phyloP scores from a whole-genome alignment of 2,329 filamentous ascomycete genomes.

The Trichoderma sp. region DNA sequence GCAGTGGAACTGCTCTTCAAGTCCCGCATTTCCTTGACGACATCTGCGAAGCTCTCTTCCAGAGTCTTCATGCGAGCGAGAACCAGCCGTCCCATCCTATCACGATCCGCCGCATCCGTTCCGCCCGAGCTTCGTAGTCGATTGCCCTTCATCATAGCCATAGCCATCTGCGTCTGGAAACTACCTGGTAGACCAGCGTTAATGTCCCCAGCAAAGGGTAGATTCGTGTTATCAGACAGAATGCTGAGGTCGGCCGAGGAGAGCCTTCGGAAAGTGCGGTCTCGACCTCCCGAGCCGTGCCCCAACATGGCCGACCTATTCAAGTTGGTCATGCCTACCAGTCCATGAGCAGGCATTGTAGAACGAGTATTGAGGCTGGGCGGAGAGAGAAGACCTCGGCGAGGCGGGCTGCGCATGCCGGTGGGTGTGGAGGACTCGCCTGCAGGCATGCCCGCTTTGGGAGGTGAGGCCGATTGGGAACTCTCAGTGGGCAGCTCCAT shows the following conservation, averaged over 20 bases:
- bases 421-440: conserved; percentile 44
- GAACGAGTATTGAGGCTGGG: conserved; percentile 59
- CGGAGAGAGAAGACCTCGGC: conserved; percentile 46
- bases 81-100: conserved; percentile 78
- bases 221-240: conserved; percentile 67
- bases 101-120: conserved; percentile 51
- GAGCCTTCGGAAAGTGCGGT: conserved; percentile 46
- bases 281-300: conserved; percentile 51
- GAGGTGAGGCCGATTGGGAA: conserved; percentile 50
- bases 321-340: conserved; percentile 41
- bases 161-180: conserved; percentile 79
- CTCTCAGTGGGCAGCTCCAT: conserved; percentile 41
- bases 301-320: conserved; percentile 52
- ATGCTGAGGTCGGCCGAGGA: conserved; percentile 73
- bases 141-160: conserved; percentile 63
- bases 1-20: conserved; percentile 53
- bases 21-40: conserved; percentile 78
- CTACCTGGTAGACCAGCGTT: conserved; percentile 69
- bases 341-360: conserved; percentile 48
- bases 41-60: conserved; percentile 86
- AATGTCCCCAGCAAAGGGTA: conserved; percentile 58
- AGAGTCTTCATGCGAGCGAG: conserved; percentile 89
- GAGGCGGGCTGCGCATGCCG: conserved; percentile 51
- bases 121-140: conserved; percentile 53
- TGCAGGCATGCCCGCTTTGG: conserved; percentile 37